Conservation (phyloP, 192 early-diverging fungal species). For the Coemansia reversa region DNA sequence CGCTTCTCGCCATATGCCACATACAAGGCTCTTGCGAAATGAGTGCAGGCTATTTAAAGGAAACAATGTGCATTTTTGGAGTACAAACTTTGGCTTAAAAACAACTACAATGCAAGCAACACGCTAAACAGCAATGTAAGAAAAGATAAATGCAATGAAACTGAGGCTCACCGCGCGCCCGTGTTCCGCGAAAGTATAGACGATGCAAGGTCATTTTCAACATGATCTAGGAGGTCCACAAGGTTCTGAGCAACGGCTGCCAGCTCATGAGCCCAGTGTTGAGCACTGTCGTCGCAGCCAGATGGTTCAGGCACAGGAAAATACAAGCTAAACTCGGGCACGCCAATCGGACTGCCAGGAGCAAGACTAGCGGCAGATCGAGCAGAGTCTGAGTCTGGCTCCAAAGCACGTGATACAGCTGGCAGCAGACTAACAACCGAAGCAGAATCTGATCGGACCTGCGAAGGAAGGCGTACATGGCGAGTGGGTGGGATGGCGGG, state of each 20-base stretch:
- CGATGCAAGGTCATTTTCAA: conserved; percentile 12
- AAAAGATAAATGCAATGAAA: background rate
- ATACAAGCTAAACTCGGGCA: background rate
- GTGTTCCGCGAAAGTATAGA: background rate
- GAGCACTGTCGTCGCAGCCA: background rate
- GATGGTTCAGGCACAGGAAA: background rate
- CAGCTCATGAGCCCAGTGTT: conserved; percentile 33
- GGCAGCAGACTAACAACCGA: background rate
- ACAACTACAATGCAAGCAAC: background rate
- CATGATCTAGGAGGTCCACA: conserved; percentile 19
- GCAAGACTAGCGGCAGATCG: background rate
- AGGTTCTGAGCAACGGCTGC: conserved; percentile 18
- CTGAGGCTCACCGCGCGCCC: background rate
- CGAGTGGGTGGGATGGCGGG: background rate
- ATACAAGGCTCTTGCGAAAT: conserved; percentile 11
- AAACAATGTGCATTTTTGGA: background rate
- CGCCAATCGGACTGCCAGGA: background rate
- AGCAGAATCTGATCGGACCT: background rate
- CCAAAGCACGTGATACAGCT: background rate
- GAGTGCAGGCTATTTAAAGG: background rate
- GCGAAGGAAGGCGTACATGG: background rate
- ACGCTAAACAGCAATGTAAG: background rate
- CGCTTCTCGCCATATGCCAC: conserved; percentile 27
- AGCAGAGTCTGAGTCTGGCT: background rate
- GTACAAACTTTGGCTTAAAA: background rate